Percentiles rank a stretch among this genome's conserved stretches.
phyloP scores from a whole-genome alignment of 768 basidiomycete genomes.

The Gautieria morchelliformis region DNA sequence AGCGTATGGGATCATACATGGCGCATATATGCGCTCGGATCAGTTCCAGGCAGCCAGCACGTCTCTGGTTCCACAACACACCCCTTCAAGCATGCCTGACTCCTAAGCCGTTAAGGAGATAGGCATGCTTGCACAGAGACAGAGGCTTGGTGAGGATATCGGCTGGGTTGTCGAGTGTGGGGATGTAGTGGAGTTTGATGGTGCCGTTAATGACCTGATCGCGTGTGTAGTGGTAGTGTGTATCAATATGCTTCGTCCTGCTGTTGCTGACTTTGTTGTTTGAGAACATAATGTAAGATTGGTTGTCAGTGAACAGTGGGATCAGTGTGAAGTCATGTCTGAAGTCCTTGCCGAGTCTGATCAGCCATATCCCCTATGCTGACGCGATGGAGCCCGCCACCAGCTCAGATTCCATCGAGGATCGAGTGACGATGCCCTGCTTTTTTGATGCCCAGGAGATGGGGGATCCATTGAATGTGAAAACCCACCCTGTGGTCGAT shows the following conservation, averaged over 20 bases:
- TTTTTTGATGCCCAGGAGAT: constrained; percentile 18
- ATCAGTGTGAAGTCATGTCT: constrained; percentile 8
- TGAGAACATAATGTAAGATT: no score
- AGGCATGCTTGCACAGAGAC: neutral
- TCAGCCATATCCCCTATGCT: no score
- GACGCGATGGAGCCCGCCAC: no score
- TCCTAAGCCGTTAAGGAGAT: neutral
- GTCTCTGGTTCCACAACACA: no score
- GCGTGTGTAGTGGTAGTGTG: constrained; percentile 15
- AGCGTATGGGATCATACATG: no score
- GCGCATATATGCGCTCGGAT: no score
- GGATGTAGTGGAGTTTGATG: constrained; percentile 10
- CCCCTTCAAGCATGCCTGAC: neutral
- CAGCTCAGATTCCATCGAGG: constrained; percentile 17
- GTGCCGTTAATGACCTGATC: constrained; percentile 10
- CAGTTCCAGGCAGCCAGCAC: no score
- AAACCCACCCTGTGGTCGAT: constrained; percentile 27
- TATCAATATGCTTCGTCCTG: no score
- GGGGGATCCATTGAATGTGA: no score
- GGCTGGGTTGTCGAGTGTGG: constrained; percentile 10
- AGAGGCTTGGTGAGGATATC: no score
- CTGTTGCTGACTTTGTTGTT: no score
- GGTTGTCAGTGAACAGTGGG: no score
- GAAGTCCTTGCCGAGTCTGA: constrained; percentile 12
- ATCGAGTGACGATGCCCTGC: constrained; percentile 17